A percentile compares a stretch with the other conserved stretches of the same genome.
These are phyloP conservation scores for Porodaedalea pini DNA, from an alignment of 1,284 basidiomycete genomes.

Conservation along the genomic window DNA sequence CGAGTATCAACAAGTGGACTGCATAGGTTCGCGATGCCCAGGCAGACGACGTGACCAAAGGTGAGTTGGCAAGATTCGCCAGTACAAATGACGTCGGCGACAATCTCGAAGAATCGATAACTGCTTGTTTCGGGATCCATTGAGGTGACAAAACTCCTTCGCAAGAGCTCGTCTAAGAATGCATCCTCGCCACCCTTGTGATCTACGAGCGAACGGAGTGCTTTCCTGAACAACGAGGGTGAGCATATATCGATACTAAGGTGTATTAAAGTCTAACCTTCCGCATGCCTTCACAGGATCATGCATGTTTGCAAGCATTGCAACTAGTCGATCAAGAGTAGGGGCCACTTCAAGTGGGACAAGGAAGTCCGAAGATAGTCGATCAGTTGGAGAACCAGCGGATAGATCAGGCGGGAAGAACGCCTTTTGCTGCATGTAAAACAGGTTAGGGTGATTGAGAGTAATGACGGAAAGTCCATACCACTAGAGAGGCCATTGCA, in stretches of 20 bases:
- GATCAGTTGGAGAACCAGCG: conserved; percentile 60
- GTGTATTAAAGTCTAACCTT: conserved; percentile 46
- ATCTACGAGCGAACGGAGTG: conserved; percentile 68
- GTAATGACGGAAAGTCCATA: conserved; percentile 38
- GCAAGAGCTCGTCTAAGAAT: conserved; percentile 70
- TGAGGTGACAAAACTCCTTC: conserved; percentile 66
- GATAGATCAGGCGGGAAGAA: conserved; percentile 63
- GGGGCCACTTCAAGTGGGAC: conserved; percentile 50
- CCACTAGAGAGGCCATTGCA: conserved; percentile 83
- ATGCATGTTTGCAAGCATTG: conserved; percentile 62
- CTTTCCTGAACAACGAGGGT: conserved; percentile 53
- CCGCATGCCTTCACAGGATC: conserved; percentile 48
- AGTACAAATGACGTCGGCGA: conserved; percentile 71
- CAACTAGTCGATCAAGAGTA: conserved; percentile 61
- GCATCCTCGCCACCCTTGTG: conserved; percentile 56
- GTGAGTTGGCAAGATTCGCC: conserved; percentile 58
- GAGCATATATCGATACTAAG: conserved; percentile 17
- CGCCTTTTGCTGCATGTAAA: conserved; percentile 58
- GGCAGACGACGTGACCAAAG: conserved; percentile 75
- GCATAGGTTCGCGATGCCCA: conserved; percentile 83
- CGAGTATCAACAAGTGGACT: conserved; percentile 70
- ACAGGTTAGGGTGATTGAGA: background rate
- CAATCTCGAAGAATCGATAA: conserved; percentile 74
- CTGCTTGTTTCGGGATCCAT: conserved; percentile 53
- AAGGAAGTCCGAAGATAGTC: conserved; percentile 43